These are phyloP conservation scores for Schoenoplectus tabernaemontani DNA, from an alignment of 202 grass and related monocot species.

Conservation along the genomic window DNA sequence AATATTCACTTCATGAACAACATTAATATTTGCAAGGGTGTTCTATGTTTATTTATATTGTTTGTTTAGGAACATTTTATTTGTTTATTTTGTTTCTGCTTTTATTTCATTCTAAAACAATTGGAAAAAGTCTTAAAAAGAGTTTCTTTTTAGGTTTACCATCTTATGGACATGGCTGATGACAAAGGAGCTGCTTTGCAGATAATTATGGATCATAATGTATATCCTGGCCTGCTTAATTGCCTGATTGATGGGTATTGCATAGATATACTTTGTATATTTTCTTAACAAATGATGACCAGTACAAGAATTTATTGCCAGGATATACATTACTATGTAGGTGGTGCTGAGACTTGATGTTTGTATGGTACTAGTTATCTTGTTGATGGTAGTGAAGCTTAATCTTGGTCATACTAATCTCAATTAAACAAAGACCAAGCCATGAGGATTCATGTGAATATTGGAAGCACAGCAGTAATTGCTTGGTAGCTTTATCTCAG, in stretches of 20 bases:
- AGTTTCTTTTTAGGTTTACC: slow-evolving; percentile 37
- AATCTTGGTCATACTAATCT: neutral
- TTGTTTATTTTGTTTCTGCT: neutral
- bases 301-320: neutral
- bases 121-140: neutral
- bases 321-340: too few relatives aligned
- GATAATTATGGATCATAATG: slow-evolving; percentile 55
- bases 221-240: slow-evolving; percentile 66
- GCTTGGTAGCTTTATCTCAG: neutral
- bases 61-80: neutral
- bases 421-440: neutral
- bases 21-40: neutral
- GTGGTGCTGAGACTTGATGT: neutral
- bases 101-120: slow-evolving; percentile 3
- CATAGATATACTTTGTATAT: neutral
- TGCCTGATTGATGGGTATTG: slow-evolving; percentile 79
- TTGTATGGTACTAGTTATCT: neutral
- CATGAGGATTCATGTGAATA: neutral
- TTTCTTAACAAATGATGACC: neutral
- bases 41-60: neutral
- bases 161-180: slow-evolving; percentile 68
- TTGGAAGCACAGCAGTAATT: neutral
- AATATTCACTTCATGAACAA: neutral
- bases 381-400: neutral
- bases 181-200: slow-evolving; percentile 39